Percentiles rank a stretch among this genome's conserved stretches.
phyloP scores from a whole-genome alignment of 192 early-diverging fungal species.

The Dispira simplex region DNA sequence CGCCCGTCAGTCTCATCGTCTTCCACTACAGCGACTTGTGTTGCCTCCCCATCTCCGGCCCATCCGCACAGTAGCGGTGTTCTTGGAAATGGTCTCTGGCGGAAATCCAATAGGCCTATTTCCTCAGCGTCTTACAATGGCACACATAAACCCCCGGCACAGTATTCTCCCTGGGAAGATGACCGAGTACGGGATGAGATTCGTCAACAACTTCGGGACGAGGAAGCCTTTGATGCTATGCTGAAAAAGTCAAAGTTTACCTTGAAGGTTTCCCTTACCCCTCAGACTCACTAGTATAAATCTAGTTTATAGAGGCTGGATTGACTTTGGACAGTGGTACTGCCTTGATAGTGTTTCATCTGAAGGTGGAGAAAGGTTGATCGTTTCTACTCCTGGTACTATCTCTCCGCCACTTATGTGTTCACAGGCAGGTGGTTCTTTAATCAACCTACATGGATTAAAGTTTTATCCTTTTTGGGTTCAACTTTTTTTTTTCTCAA shows the following conservation, averaged over 20 bases:
- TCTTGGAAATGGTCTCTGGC: neutral
- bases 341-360: no score
- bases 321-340: no score
- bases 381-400: no score
- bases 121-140: neutral
- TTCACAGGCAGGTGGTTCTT: no score
- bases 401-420: no score
- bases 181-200: neutral
- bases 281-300: no score
- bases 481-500: no score
- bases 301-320: no score
- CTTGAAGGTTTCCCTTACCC: slow-evolving; percentile 7
- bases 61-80: neutral
- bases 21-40: neutral
- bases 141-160: neutral
- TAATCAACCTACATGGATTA: no score
- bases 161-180: neutral
- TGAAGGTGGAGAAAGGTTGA: no score
- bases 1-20: neutral
- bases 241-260: slow-evolving; percentile 8
- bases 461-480: no score
- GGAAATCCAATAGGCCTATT: neutral
- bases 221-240: slow-evolving; percentile 9
- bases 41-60: neutral
- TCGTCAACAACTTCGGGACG: slow-evolving; percentile 2